A percentile compares a stretch with the other conserved stretches of the same genome.
Evolutionary conservation across 2,329 filamentous ascomycete genomes (phyloP).

Genomic region (Pezizomycotina sp.): DNA sequence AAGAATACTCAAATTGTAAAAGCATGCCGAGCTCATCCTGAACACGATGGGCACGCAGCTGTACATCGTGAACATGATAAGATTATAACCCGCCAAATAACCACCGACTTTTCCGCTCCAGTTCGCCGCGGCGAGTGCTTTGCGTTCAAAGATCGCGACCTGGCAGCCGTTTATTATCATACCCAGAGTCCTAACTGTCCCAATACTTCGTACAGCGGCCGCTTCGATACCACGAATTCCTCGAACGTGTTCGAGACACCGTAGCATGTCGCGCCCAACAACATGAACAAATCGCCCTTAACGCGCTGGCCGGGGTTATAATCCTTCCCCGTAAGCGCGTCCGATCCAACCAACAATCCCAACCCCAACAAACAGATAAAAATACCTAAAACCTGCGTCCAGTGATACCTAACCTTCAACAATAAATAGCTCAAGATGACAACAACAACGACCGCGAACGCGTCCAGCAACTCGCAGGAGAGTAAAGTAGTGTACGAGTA

Average conservation of each 20-base stretch:
- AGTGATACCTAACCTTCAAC: slow-evolving; percentile 76
- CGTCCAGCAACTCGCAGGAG: slow-evolving; percentile 89
- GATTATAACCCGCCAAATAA: slow-evolving; percentile 78
- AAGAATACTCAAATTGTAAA: slow-evolving; percentile 89
- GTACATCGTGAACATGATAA: slow-evolving; percentile 74
- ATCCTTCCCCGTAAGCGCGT: slow-evolving; percentile 28
- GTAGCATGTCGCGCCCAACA: slow-evolving; percentile 80
- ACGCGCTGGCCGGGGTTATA: slow-evolving; percentile 45
- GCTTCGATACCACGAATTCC: slow-evolving; percentile 78
- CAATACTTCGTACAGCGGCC: slow-evolving; percentile 69
- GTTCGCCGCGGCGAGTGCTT: slow-evolving; percentile 46
- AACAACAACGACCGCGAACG: slow-evolving; percentile 93
- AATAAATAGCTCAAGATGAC: slow-evolving; percentile 69
- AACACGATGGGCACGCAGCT: slow-evolving; percentile 71
- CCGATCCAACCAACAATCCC: slow-evolving; percentile 23
- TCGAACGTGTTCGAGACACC: slow-evolving; percentile 81
- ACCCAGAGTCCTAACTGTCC: slow-evolving; percentile 79
- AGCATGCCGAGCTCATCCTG: slow-evolving; percentile 76
- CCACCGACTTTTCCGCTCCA: slow-evolving; percentile 56
- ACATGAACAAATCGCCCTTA: slow-evolving; percentile 87
- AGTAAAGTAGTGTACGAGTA: slow-evolving; percentile 79
- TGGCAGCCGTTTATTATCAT: slow-evolving; percentile 83
- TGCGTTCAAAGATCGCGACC: slow-evolving; percentile 78
- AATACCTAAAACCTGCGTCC: slow-evolving; percentile 72
- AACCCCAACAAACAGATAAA: slow-evolving; percentile 79